phyloP scores from a whole-genome alignment of 2,329 filamentous ascomycete genomes.

The Alternaria ventricosa region DNA sequence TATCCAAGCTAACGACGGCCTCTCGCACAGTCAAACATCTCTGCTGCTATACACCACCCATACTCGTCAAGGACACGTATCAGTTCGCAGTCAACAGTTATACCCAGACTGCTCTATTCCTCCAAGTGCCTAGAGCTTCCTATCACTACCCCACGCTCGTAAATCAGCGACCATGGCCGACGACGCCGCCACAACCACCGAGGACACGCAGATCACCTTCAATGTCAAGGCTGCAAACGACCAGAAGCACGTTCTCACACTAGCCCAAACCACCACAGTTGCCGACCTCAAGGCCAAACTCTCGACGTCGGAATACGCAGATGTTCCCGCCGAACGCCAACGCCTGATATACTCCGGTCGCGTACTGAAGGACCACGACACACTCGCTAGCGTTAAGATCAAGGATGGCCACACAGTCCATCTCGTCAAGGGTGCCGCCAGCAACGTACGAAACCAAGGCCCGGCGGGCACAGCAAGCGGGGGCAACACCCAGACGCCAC shows the following conservation, averaged over 20 bases:
- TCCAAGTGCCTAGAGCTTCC: not conserved
- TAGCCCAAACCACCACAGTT: conserved; percentile 77
- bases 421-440: conserved; percentile 93
- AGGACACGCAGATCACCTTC: conserved; percentile 86
- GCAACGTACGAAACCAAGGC: conserved; percentile 69
- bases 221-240: conserved; percentile 98
- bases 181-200: conserved; percentile 58
- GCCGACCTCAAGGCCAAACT: conserved; percentile 90
- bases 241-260: conserved; percentile 80
- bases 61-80: conserved; percentile 6
- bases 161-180: conserved; percentile 66
- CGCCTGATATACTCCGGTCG: conserved; percentile 97
- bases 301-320: conserved; percentile 78
- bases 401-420: conserved; percentile 96
- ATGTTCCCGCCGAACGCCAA: conserved; percentile 86
- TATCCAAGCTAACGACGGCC: conserved; percentile 20
- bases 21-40: conserved; percentile 7
- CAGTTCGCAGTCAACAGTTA: not conserved
- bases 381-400: conserved; percentile 86
- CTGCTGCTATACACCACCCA: conserved; percentile 9
- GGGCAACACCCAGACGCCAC: conserved; percentile 60
- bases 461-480: conserved; percentile 40
- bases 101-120: not conserved
- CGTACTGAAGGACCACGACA: conserved; percentile 94
- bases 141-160: conserved; percentile 15